Evolutionary conservation across 2,329 filamentous ascomycete species (phyloP).

Genomic region (Colletotrichum camelliae): DNA sequence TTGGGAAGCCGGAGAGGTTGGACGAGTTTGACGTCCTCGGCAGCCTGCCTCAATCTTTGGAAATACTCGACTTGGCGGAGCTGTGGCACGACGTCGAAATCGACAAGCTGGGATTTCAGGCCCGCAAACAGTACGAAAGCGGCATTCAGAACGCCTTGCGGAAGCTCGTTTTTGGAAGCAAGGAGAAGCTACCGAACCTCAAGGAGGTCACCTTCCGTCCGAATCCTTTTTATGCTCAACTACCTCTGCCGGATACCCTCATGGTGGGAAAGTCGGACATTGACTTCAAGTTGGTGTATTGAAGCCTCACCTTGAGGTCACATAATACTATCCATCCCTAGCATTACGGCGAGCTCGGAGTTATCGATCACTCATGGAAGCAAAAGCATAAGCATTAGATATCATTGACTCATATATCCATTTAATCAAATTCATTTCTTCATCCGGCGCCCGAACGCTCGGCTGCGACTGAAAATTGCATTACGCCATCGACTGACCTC

Average conservation of each 20-base stretch:
- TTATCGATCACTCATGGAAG: not conserved
- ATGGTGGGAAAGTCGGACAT: not conserved
- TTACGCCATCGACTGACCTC: not conserved
- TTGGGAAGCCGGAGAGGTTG: not conserved
- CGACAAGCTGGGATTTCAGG: not conserved
- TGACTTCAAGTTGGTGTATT: constrained; percentile 13
- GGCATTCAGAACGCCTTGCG: constrained; percentile 35
- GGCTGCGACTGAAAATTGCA: not conserved
- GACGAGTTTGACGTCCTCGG: not conserved
- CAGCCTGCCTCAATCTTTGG: not conserved
- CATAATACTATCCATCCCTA: not conserved
- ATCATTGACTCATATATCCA: not conserved
- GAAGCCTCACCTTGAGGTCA: accelerated
- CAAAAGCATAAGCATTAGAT: not conserved
- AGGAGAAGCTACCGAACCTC: not conserved
- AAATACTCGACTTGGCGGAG: constrained; percentile 14
- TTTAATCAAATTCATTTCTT: not conserved
- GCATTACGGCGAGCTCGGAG: not conserved
- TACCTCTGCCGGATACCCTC: constrained; percentile 9
- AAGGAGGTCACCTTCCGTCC: constrained; percentile 18
- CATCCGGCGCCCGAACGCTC: not conserved
- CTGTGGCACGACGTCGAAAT: constrained; percentile 17
- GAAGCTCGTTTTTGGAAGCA: constrained; percentile 32
- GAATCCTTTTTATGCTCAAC: constrained; percentile 11
- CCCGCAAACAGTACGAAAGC: constrained; percentile 28